Evolutionary conservation across 139 green algal species (phyloP).

Genomic region (Micractinium sp.): DNA sequence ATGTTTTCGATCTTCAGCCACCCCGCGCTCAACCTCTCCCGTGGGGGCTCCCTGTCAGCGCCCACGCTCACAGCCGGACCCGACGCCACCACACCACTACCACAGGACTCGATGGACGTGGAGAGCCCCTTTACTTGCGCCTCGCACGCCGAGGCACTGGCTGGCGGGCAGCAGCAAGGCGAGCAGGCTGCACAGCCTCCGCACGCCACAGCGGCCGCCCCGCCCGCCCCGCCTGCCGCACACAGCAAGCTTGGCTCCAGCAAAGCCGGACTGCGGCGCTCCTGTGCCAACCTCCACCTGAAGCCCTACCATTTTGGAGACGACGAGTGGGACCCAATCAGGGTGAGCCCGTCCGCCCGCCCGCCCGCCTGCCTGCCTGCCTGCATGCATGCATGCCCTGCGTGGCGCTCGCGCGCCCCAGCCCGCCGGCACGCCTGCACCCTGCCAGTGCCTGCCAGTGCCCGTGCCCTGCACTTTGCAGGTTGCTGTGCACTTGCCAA

Average conservation of each 20-base stretch:
- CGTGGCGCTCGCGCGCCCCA: not conserved
- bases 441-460: not conserved
- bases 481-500: too few species aligned
- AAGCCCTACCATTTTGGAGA: not conserved
- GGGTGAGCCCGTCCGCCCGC: not conserved
- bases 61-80: not conserved
- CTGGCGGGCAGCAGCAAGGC: not conserved
- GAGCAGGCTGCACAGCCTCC: not conserved
- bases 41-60: not conserved
- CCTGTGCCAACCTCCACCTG: not conserved
- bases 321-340: conserved; percentile 5
- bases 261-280: not conserved
- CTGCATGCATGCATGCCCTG: not conserved
- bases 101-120: not conserved
- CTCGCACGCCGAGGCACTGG: too few species aligned
- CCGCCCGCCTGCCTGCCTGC: not conserved
- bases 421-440: too few species aligned
- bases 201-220: not conserved
- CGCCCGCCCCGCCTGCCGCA: not conserved
- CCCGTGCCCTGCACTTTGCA: too few species aligned
- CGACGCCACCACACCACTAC: not conserved
- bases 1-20: conserved; percentile 1
- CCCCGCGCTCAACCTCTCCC: not conserved
- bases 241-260: not conserved
- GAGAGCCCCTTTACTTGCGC: not conserved